phyloP scores from a whole-genome alignment of 495 filamentous ascomycete species.

The Penicillium coprophilum region DNA sequence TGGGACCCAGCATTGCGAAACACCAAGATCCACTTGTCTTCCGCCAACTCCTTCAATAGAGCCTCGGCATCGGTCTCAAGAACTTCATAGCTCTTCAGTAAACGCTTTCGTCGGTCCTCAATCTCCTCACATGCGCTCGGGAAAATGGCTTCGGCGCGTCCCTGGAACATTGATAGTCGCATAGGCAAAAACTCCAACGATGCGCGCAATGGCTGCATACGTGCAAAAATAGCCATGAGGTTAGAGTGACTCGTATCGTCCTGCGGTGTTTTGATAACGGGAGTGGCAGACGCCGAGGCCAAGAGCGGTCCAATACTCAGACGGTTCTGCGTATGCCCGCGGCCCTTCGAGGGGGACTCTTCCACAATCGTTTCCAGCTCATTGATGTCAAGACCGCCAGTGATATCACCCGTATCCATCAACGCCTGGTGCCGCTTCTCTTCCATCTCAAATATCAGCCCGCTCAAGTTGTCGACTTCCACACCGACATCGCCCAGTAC shows the following conservation, averaged over 20 bases:
- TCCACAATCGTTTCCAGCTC: conserved; percentile 94
- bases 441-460: conserved; percentile 94
- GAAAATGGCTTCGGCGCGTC: conserved; percentile 70
- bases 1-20: conserved; percentile 92
- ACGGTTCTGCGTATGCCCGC: conserved; percentile 54
- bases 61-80: conserved; percentile 86
- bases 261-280: conserved; percentile 58
- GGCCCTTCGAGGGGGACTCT: conserved; percentile 65
- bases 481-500: conserved; percentile 90
- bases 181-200: conserved; percentile 97
- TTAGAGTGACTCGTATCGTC: conserved; percentile 76
- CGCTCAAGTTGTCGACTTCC: conserved; percentile 80
- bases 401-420: conserved; percentile 54
- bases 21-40: conserved; percentile 92
- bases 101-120: conserved; percentile 61
- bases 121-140: conserved; percentile 90
- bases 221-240: conserved; percentile 82
- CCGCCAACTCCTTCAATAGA: conserved; percentile 81
- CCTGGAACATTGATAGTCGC: conserved; percentile 81
- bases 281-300: conserved; percentile 54
- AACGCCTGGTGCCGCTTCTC: conserved; percentile 79
- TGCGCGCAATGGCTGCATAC: conserved; percentile 90
- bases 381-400: conserved; percentile 74
- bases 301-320: conserved; percentile 63
- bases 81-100: conserved; percentile 78